Base-by-base conservation (phyloP, 2,329 filamentous ascomycete genomes). In the Rutstroemia sp. region DNA sequence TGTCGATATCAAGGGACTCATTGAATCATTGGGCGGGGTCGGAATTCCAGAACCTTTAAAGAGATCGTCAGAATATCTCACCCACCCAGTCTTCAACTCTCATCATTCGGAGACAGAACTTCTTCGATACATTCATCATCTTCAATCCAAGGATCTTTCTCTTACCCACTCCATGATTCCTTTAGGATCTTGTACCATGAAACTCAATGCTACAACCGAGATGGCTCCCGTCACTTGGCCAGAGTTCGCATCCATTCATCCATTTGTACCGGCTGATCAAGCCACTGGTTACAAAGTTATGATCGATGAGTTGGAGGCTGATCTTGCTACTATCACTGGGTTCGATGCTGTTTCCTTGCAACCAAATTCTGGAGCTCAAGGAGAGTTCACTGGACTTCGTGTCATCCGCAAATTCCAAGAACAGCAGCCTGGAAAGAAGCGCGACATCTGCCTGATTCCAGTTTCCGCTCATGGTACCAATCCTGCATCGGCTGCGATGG, bases 161-260 rank as follows among this genome's bases (percentile, higher is more conserved):
- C 79, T 96, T 5, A 89, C 92, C 2, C 92, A 97, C 74, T 96
- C 92, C 16, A 97, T 97, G 92, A 97, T 97, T 59, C 91, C 92
- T 2, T 81, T 97, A 1, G 92, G 92, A 19, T 96, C 92, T 1
- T 97, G 92, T 77, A 97, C 92, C 14, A 97, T 97, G 92, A 97
- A 97, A 78, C 83, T 96, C 53, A 96, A 96, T 71, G 89, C 88
- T 44, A 94, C 92, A 3, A 89, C 89, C 0, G 90, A 96, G 75
- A 96, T 97, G 92, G 81, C 88, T 16, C 87, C 92, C 7, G 80
- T 96, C 55, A 88, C 88, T 0, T 86, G 85, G 73, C 83, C 85
- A 0, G 82, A 86, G 50, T 90, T 92, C 67, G 81, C 88, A 44
- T 83, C 86, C 59, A 78, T 95, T 37, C 92, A 97, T 73, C 92